Conservation (phyloP, 2,329 filamentous ascomycete species). For the Phialemonium atrogriseum region DNA sequence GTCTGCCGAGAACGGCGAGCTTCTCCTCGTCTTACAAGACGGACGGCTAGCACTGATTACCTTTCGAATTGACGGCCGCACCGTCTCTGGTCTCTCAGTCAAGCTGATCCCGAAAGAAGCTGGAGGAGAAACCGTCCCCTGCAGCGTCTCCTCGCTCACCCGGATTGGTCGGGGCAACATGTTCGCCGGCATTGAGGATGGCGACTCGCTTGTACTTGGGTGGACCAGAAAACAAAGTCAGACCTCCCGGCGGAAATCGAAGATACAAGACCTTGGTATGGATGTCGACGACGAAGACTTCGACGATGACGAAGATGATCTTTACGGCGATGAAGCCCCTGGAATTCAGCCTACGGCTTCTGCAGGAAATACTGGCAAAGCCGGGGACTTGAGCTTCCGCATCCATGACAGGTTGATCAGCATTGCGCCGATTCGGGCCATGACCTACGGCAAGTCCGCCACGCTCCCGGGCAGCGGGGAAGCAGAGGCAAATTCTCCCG, state of each 20-base stretch:
- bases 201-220: constrained; percentile 72
- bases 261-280: constrained; percentile 47
- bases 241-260: constrained; percentile 53
- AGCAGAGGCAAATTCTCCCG: constrained; percentile 27
- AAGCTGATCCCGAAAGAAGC: constrained; percentile 53
- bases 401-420: constrained; percentile 70
- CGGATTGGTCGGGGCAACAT: constrained; percentile 59
- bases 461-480: constrained; percentile 36
- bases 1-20: constrained; percentile 68
- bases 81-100: constrained; percentile 78
- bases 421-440: constrained; percentile 69
- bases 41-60: constrained; percentile 68
- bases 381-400: constrained; percentile 63
- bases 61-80: constrained; percentile 84
- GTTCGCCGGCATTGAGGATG: constrained; percentile 79
- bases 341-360: constrained; percentile 23
- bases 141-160: constrained; percentile 60
- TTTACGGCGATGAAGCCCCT: constrained; percentile 52
- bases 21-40: constrained; percentile 72
- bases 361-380: constrained; percentile 33
- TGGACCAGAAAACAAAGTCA: constrained; percentile 64
- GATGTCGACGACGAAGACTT: constrained; percentile 54
- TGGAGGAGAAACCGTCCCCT: constrained; percentile 54
- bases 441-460: constrained; percentile 57
- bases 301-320: constrained; percentile 44